These are phyloP conservation scores for Aspergillus pseudoglaucus DNA, from an alignment of 2,329 filamentous ascomycete species.

Conservation along the genomic window DNA sequence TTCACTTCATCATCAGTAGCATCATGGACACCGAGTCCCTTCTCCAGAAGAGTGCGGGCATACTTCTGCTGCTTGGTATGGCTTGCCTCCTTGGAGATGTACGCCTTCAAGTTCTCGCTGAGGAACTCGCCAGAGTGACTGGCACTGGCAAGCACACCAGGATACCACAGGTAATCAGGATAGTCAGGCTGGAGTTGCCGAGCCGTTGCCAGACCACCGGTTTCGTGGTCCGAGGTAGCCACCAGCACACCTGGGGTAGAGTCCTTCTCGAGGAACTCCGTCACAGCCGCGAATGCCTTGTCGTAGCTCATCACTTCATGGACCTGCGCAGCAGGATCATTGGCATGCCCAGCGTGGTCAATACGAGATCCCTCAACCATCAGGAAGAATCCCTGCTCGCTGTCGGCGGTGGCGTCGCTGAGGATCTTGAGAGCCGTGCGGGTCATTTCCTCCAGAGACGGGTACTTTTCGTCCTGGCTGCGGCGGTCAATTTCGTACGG, in stretches of 20 bases:
- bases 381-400: constrained; percentile 90
- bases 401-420: constrained; percentile 71
- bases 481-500: constrained; percentile 90
- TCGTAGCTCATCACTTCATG: constrained; percentile 96
- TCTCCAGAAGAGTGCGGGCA: constrained; percentile 61
- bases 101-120: constrained; percentile 53
- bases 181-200: constrained; percentile 61
- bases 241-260: constrained; percentile 71
- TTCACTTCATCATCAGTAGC: constrained; percentile 65
- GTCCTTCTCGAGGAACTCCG: constrained; percentile 75
- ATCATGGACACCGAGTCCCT: constrained; percentile 71
- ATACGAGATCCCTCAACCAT: constrained; percentile 98
- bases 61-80: constrained; percentile 52
- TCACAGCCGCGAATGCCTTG: constrained; percentile 70
- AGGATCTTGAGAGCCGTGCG: constrained; percentile 72
- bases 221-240: constrained; percentile 92
- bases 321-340: constrained; percentile 77
- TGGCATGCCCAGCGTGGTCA: constrained; percentile 85
- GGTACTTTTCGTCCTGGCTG: constrained; percentile 71
- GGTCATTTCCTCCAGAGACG: constrained; percentile 87
- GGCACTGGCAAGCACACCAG: constrained; percentile 70
- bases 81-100: constrained; percentile 44
- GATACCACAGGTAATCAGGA: constrained; percentile 73
- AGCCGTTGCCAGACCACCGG: constrained; percentile 77
- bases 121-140: constrained; percentile 69